Conservation (phyloP, 768 basidiomycete genomes). For the Boletus insuetus region DNA sequence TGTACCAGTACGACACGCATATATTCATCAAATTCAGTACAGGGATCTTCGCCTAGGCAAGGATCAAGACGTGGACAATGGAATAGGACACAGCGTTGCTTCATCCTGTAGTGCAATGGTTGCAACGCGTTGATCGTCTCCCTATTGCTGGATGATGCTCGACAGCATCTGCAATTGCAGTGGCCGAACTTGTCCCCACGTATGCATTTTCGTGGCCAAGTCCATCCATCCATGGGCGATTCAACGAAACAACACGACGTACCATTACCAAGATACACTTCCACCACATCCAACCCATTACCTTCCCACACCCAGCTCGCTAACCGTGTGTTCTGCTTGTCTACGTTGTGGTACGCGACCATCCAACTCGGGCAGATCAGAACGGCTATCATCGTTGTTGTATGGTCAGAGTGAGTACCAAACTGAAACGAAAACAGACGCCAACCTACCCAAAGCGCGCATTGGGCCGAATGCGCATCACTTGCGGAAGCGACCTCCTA, state of each 20-base stretch:
- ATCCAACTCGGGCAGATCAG: slow-evolving; percentile 87
- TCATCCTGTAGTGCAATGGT: slow-evolving; percentile 66
- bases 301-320: slow-evolving; percentile 91
- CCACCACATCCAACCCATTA: slow-evolving; percentile 80
- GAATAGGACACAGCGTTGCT: slow-evolving; percentile 24
- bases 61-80: no score
- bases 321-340: slow-evolving; percentile 83
- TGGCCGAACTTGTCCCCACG: slow-evolving; percentile 69
- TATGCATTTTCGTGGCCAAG: slow-evolving; percentile 80
- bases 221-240: background rate
- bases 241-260: background rate
- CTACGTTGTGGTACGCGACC: slow-evolving; percentile 84
- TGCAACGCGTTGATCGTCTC: slow-evolving; percentile 54
- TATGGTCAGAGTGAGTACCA: background rate
- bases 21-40: no score
- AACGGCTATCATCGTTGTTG: slow-evolving; percentile 57
- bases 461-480: slow-evolving; percentile 51
- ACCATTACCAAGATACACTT: slow-evolving; percentile 60
- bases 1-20: no score
- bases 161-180: slow-evolving; percentile 44
- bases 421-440: no score
- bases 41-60: no score
- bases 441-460: slow-evolving; percentile 74
- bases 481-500: no score
- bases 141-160: slow-evolving; percentile 60